Base-by-base conservation (phyloP, 2,329 filamentous ascomycete species). In the Beauveria bassiana region DNA sequence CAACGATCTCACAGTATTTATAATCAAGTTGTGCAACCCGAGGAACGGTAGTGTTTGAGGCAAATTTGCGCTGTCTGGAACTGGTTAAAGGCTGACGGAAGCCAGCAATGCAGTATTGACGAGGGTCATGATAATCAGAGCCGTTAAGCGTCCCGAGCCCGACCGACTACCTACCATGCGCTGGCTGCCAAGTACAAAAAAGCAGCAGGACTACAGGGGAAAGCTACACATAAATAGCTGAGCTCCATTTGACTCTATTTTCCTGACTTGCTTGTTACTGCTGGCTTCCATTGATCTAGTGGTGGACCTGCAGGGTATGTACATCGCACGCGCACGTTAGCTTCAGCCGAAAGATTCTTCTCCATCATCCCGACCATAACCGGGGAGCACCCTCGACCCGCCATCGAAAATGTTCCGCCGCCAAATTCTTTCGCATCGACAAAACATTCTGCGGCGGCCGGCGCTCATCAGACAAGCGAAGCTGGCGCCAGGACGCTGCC, bases 351-450 rank as follows among this genome's bases (percentile, higher is more conserved):
- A 42, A 18, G 6, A n/a, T 28, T 42, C 14, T 45, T 26, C 42
- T 42, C 6, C 26, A 20, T 22, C 38, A 54, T 54, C 50, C 26
- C 28, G n/a, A 45, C 38, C 16, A 7, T 14, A 42, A 5, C n/a
- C n/a, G 34, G 26, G 20, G 24, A 20, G 28, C 34, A 9, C 34
- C 7, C 24, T 34, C 56, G n/a, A 42, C 31, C 24, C n/a, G 22
- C 42, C 22, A 9, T 18, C 28, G 22, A 46, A 46, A 20, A 74
- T 74, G 72, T 64, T 69, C 20, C 69, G 69, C 34, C 68, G 66
- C 38, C 60, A 53, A 1, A 26, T 66, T 18, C 10, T 58, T 5
- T 56, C 66, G 59, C 65, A 67, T 62, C 69, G 70, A 66, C 65
- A 65, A 8, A 66, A 61, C 6, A 61, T 60, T 7, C 42, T 69